A percentile compares a stretch with the other conserved stretches of the same genome.
Evolutionary conservation across 208 protist species (phyloP).

Genomic region (Acanthamoeba culbertsoni): DNA sequence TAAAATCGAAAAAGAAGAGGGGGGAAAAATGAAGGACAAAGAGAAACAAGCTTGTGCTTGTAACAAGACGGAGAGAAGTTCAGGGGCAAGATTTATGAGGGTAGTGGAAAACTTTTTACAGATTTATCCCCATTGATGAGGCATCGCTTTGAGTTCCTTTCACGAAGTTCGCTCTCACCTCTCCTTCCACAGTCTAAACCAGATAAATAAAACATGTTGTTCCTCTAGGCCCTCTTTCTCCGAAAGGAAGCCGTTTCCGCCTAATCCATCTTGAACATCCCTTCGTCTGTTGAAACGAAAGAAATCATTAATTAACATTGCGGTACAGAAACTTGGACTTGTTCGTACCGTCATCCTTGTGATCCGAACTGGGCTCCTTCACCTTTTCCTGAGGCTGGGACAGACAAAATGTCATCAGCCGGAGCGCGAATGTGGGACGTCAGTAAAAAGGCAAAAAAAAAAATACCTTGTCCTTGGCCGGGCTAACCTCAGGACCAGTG

Average conservation of each 20-base stretch:
- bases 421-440: not conserved
- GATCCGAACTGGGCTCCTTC: not conserved
- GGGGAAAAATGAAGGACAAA: not conserved
- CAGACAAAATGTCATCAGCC: not conserved
- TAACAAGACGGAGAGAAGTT: not conserved
- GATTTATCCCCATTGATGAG: not conserved
- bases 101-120: conserved; percentile 57
- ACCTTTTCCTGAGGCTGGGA: not conserved
- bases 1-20: not conserved
- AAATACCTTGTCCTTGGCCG: conserved; percentile 27
- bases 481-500: conserved; percentile 8
- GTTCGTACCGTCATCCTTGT: conserved; percentile 35
- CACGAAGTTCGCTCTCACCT: not conserved
- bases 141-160: not conserved
- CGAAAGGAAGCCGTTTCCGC: not conserved
- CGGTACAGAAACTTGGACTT: too few relatives aligned
- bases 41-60: not conserved
- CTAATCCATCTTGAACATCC: conserved; percentile 44
- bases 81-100: not conserved
- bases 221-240: not conserved
- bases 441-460: not conserved
- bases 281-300: not conserved
- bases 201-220: too few relatives aligned
- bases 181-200: not conserved
- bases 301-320: too few relatives aligned